Percentiles rank a stretch among this genome's conserved stretches.
Conservation (phyloP, 768 basidiomycete genomes). For the Phanerochaete carnosa region DNA sequence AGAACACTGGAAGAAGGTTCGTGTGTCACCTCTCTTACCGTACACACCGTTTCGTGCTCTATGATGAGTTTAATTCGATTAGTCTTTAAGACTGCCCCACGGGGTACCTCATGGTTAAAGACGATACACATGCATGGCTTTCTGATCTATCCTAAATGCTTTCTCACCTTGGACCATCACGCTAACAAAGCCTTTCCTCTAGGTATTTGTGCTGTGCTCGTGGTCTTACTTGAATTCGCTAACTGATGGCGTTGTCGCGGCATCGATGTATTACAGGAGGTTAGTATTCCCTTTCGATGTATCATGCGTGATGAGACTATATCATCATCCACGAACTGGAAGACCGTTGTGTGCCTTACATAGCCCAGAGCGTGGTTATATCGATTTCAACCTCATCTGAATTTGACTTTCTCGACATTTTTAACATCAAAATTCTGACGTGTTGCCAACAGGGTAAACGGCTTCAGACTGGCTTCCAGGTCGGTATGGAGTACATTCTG, state of each 20-base stretch:
- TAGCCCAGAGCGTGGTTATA: constrained; percentile 57
- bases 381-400: constrained; percentile 76
- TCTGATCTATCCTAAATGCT: constrained; percentile 30
- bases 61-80: constrained; percentile 81
- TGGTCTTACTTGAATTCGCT: neutral
- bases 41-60: constrained; percentile 13
- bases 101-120: constrained; percentile 73
- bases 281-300: constrained; percentile 25
- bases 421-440: constrained; percentile 6
- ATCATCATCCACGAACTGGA: constrained; percentile 69
- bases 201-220: neutral
- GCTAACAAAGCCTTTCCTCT: constrained; percentile 14
- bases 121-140: constrained; percentile 37
- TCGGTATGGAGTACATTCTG: constrained; percentile 79
- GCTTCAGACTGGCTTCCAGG: constrained; percentile 76
- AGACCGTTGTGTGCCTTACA: constrained; percentile 65
- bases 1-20: constrained; percentile 65
- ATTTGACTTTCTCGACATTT: constrained; percentile 6
- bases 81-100: constrained; percentile 78
- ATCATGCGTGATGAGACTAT: constrained; percentile 44
- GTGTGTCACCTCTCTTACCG: constrained; percentile 23
- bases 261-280: constrained; percentile 31
- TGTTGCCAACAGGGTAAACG: constrained; percentile 45
- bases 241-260: neutral
- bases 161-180: constrained; percentile 20